A percentile compares a stretch with the other conserved stretches of the same genome.
phyloP scores from a whole-genome alignment of 2,329 filamentous ascomycete genomes.

The Mycosphaerella sp. region DNA sequence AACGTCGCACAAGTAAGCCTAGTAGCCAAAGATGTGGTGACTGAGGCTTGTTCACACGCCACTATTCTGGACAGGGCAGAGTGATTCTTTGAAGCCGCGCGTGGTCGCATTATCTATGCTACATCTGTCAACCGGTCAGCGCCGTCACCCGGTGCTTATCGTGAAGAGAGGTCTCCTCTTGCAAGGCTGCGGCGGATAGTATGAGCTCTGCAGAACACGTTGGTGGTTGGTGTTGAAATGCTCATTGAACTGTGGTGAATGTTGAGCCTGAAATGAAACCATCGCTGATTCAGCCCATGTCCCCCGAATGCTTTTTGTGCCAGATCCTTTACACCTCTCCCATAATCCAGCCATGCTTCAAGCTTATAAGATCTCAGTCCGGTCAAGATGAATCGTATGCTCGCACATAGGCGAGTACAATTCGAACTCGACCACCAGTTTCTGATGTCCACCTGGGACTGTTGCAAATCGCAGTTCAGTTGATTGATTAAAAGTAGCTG shows the following conservation, averaged over 20 bases:
- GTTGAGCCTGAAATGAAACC: background rate
- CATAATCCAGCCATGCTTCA: no score
- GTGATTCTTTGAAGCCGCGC: background rate
- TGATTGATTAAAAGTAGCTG: conserved; percentile 8
- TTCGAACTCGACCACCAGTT: no score
- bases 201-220: background rate
- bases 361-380: no score
- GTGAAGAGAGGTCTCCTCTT: background rate
- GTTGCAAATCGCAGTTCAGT: no score
- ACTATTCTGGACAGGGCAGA: no score
- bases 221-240: background rate
- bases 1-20: no score
- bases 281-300: background rate
- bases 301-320: background rate
- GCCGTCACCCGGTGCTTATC: background rate
- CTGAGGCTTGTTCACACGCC: no score
- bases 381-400: no score
- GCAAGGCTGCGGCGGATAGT: background rate
- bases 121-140: background rate
- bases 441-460: no score
- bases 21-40: no score
- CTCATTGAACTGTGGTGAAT: background rate
- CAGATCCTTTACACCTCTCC: background rate
- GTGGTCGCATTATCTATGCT: background rate
- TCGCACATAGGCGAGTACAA: no score